Conservation (phyloP, 2,329 filamentous ascomycete genomes). For the Phialophora tarda region DNA sequence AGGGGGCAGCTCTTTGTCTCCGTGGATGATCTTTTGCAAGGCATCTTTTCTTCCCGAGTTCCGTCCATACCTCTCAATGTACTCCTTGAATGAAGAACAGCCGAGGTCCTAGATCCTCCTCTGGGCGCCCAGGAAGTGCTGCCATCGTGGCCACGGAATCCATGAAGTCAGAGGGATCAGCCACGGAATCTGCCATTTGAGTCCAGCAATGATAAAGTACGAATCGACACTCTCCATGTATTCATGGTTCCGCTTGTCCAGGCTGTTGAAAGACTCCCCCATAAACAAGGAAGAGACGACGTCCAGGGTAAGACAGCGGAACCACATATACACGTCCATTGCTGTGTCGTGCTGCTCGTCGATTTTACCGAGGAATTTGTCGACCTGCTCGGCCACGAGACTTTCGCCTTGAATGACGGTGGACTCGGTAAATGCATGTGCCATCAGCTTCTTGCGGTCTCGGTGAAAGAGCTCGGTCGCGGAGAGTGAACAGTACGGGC, state of each 20-base stretch:
- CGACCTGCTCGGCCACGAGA: constrained; percentile 14
- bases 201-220: constrained; percentile 9
- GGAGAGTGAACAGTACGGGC: constrained; percentile 13
- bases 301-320: constrained; percentile 16
- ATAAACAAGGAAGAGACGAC: constrained; percentile 20
- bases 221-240: constrained; percentile 14
- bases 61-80: constrained; percentile 14
- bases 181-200: constrained; percentile 18
- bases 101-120: constrained; percentile 7
- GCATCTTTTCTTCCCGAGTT: constrained; percentile 8
- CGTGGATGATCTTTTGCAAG: constrained; percentile 14
- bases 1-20: constrained; percentile 15
- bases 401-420: constrained; percentile 1
- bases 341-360: constrained; percentile 5
- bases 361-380: constrained; percentile 8
- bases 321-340: constrained; percentile 20
- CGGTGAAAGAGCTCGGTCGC: not conserved
- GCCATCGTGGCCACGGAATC: constrained; percentile 16
- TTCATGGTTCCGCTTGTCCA: constrained; percentile 5
- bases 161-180: constrained; percentile 8
- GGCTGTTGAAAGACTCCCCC: not conserved
- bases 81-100: constrained; percentile 1
- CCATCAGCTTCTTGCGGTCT: constrained; percentile 12
- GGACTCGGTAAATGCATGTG: constrained; percentile 13
- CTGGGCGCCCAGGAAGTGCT: constrained; percentile 10